Base-by-base conservation (phyloP, 371 early-diverging fungal species). In the Syncephalastrum monosporum region DNA sequence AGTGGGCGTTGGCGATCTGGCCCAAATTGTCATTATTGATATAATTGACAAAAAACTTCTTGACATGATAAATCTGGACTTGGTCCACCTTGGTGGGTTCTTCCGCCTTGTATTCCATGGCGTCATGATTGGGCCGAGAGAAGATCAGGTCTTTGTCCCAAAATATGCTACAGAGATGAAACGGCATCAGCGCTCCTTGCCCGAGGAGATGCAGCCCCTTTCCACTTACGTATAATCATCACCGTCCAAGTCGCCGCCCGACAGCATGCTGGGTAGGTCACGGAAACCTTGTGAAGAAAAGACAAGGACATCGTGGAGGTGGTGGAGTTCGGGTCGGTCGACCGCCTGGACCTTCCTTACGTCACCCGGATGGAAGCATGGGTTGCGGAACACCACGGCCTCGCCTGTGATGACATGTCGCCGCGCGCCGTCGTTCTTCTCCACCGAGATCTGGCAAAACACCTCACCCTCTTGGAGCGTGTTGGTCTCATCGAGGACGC, bases 201-300 rank as follows among this genome's bases (percentile, higher is more conserved):
- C 15, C 27, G 5, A n/a, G n/a, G 41, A 42, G 25, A 12, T 15
- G 44, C 44, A 7, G 17, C 2, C 6, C 52, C n/a, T 43, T 17
- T 8, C 3, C 17, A 53, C 69, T 65, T 67, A 74, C 67, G 79
- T 81, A 51, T 79, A 86, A 23, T 87, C 85, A 73, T 95, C 96
- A 13, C 93, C 93, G 63, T 94, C 96, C 8, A 95, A 64, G 72
- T 95, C 96, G 0, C 90, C 89, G 17, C 94, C 94, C 43, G 87
- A 82, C 55, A 89, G 83, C 88, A 86, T 84, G 61, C 88, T 89
- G 0, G 92, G 88, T 14, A 91, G 65, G 46, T 88, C 88, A 19
- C 92, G 74, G 4, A 61, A 50, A 1, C 96, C 96, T 52, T 84
- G 75, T n/a, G 85, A 74, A 29, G 86, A 75, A 64, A 95, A 93